Base-by-base conservation (phyloP, 1,139 yeast species). In the Hemisphaericaspora xylanilytica region DNA sequence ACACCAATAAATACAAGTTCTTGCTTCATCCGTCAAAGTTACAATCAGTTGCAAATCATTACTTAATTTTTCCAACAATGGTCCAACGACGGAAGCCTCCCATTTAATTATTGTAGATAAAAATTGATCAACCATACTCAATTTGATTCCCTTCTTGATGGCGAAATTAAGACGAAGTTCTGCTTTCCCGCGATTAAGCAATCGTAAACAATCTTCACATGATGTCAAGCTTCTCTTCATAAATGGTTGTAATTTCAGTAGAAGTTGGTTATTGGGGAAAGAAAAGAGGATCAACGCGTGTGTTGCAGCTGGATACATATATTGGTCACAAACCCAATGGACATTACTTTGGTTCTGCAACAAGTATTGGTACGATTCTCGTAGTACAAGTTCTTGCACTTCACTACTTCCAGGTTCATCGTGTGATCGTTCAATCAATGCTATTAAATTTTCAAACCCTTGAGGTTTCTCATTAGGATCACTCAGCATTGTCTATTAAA, bases 231-330 rank as follows among this genome's bases (percentile, higher is more conserved):
- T 60, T 2, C 55, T 52, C 3, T 64, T 60, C 40, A 78, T 63
- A 5, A 56, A 51, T 3, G 65, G 61, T 44, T 73, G 72, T 40
- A 75, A 62, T 64, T 73, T 67, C 17, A 53, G 54, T 11, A 73
- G 58, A 20, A 73, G 67, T 10, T 65, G 65, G 36, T 68, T 69
- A 29, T 69, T 71, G 20, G 74, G 73, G 49, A 81, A 79, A 8
- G 86, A 79, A 52, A 81, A 81, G 40, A 81, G 63, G 14, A 83
- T 75, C 40, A 83, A 56, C 6, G 73, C 59, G 53, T 81, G 81
- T 17, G 73, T 64, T 9, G 81, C 65, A 17, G 78, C 65, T 5
- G 76, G 73, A 36, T 60, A 65, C 51, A 75, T 62, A 28, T 58
- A 55, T 10, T 63, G 62, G 53, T 80, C 76, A 58, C 89, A 82